Base-by-base conservation (phyloP, 352 stramenopile genomes). In the Phytophthora constricta region DNA sequence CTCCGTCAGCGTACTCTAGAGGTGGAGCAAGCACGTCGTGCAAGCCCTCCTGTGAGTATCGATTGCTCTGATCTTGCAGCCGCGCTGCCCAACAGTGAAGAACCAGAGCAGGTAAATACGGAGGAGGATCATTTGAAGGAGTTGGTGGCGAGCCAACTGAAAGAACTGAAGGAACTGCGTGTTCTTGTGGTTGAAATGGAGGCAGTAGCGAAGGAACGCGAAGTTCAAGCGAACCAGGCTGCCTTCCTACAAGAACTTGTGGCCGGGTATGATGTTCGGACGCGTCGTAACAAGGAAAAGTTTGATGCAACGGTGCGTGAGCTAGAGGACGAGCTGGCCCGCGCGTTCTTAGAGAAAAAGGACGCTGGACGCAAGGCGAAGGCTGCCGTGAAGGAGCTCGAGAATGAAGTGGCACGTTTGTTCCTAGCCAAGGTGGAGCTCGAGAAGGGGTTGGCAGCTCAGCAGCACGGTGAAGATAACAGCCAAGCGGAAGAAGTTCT, bases 341-440 rank as follows among this genome's bases (percentile, higher is more conserved):
- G 74, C 4, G 77, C 77, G 19, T 87, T 87, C 28, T 50, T 85
- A 11, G 82, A 86, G 48, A 84, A 77, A 26, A 84, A 82, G 10
- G 77, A 86, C 37, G 43, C 50, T 5, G 74, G 80, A 9, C 78
- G 76, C 23, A 87, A 90, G 58, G 65, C 80, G 1, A 86, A 89
- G n/a, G 70, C 74, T 27, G 73, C 76, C 4, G 62, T 87, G 22
- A 86, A 89, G 53, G 62, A 88, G 45, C 68, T 84, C 5, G 80
- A 86, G 50, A 81, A 84, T 20, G 80, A 87, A 42, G 77, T 86
- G 17, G 80, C 77, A 20, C 68, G 76, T 0, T 77, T 86, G 39
- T 87, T 84, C 41, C 65, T 87, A 11, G 70, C 80, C 20, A 87
- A 89, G 47, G 78, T 85, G 19, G 76, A 86, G 41, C 54, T 87